Conservation (phyloP, 2,329 filamentous ascomycete genomes). For the Scleromitrula shiraiana region DNA sequence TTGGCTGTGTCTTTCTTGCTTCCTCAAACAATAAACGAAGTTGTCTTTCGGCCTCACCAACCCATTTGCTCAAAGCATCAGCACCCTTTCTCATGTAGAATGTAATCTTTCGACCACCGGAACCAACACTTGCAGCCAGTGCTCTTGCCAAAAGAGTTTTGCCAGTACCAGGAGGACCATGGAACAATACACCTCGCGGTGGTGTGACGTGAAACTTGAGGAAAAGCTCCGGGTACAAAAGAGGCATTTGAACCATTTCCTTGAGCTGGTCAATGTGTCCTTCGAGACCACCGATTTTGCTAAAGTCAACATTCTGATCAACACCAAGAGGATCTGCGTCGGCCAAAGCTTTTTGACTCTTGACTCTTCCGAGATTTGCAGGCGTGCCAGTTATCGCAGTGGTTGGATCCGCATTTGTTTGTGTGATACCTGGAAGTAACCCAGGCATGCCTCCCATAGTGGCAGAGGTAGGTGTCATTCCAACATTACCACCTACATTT, state of each 20-base stretch:
- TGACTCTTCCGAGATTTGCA: slow-evolving; percentile 85
- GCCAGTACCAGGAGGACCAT: slow-evolving; percentile 93
- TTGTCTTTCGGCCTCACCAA: slow-evolving; percentile 94
- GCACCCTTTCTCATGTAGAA: slow-evolving; percentile 99
- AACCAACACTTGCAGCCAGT: slow-evolving; percentile 81
- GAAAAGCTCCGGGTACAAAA: slow-evolving; percentile 94
- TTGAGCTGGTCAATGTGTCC: slow-evolving; percentile 95
- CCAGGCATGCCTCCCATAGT: slow-evolving; percentile 36
- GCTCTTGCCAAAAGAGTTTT: slow-evolving; percentile 91
- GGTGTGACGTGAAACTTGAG: slow-evolving; percentile 86
- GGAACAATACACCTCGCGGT: slow-evolving; percentile 89
- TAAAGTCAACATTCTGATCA: slow-evolving; percentile 86
- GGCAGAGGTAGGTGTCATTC: slow-evolving; percentile 51
- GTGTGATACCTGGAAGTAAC: slow-evolving; percentile 41
- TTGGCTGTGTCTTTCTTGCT: slow-evolving; percentile 88
- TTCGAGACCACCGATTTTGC: slow-evolving; percentile 84
- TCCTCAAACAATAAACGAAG: slow-evolving; percentile 91
- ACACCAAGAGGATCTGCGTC: slow-evolving; percentile 94
- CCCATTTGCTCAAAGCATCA: slow-evolving; percentile 97
- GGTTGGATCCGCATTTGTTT: slow-evolving; percentile 48
- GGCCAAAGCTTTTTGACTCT: slow-evolving; percentile 82
- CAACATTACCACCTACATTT: slow-evolving; percentile 53
- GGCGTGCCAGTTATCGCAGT: slow-evolving; percentile 53
- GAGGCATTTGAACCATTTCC: slow-evolving; percentile 93
- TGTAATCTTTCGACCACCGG: slow-evolving; percentile 86